These are phyloP conservation scores for Saccharomyces paradoxus DNA, from an alignment of 805 yeast genomes.

Conservation along the genomic window DNA sequence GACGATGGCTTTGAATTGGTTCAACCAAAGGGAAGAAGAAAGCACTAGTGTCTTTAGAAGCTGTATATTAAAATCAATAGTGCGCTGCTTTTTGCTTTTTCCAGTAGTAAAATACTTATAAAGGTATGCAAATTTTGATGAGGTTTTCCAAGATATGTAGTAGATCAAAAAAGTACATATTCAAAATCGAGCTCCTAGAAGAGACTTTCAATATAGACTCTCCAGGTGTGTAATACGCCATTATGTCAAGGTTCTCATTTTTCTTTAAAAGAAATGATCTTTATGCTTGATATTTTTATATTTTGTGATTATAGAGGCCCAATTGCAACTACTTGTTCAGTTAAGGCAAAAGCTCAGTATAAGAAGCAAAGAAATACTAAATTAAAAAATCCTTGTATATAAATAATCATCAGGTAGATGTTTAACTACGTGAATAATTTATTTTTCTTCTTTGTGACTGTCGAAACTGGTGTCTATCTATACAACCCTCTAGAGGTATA, in stretches of 20 bases:
- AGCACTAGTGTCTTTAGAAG: constrained; percentile 14
- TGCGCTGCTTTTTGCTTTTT: background rate
- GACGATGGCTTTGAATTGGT: constrained; percentile 94
- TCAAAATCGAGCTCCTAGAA: background rate
- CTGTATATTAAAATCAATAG: background rate
- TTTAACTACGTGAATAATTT: background rate
- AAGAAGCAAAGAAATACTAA: background rate
- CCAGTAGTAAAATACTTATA: no score
- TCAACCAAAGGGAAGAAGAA: constrained; percentile 57
- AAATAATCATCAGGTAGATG: background rate
- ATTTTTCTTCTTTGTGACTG: background rate
- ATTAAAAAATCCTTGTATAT: background rate
- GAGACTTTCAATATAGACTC: background rate
- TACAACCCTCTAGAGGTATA: background rate
- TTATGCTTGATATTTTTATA: background rate
- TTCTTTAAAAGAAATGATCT: background rate
- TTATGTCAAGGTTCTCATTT: background rate
- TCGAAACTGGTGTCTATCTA: background rate
- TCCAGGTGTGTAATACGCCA: background rate
- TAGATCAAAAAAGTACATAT: background rate
- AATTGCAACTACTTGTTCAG: no score
- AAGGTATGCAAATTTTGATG: background rate
- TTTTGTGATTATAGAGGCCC: background rate
- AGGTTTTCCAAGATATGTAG: background rate
- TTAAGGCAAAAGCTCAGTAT: background rate